Evolutionary conservation across 2,329 filamentous ascomycete genomes (phyloP).

Genomic region (Salinomyces thailandicus): DNA sequence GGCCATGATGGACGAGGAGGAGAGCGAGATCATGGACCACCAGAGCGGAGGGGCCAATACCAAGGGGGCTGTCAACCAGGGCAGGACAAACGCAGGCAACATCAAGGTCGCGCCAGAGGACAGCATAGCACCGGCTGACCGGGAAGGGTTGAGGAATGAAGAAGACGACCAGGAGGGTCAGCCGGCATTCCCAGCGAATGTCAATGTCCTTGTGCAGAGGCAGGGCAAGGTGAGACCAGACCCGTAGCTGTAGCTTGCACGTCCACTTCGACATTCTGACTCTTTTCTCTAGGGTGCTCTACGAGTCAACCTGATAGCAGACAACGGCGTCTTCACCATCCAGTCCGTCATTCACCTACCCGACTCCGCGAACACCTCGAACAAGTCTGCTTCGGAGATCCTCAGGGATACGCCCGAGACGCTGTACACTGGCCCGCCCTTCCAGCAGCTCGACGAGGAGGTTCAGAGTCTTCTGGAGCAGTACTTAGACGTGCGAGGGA

Average conservation of each 20-base stretch:
- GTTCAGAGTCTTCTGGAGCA: constrained; percentile 84
- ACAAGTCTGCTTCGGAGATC: constrained; percentile 51
- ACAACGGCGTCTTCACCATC: constrained; percentile 77
- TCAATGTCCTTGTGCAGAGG: constrained; percentile 85
- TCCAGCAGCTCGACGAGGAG: constrained; percentile 90
- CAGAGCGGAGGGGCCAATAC: constrained; percentile 48
- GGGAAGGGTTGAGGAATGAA: constrained; percentile 47
- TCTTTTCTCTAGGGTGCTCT: constrained; percentile 53
- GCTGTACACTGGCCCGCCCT: constrained; percentile 82
- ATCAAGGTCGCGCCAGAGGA: constrained; percentile 47
- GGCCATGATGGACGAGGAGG: constrained; percentile 31
- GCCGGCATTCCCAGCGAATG: constrained; percentile 63
- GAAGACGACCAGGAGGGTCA: constrained; percentile 41
- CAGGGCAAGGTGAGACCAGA: constrained; percentile 44
- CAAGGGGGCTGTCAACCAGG: constrained; percentile 47
- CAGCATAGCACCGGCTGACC: constrained; percentile 45
- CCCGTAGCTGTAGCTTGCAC: neutral
- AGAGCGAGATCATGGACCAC: constrained; percentile 30
- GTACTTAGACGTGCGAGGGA: constrained; percentile 87
- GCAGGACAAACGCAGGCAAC: constrained; percentile 40
- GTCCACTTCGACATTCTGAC: too few relatives aligned
- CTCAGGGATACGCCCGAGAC: constrained; percentile 56
- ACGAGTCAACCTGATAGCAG: constrained; percentile 73
- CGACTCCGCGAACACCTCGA: constrained; percentile 62
- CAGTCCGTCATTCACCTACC: constrained; percentile 86